Evolutionary conservation across 208 protist species (phyloP), one percentile per base, ranked within the genome.

Genomic region (Crithidia mellificae): DNA sequence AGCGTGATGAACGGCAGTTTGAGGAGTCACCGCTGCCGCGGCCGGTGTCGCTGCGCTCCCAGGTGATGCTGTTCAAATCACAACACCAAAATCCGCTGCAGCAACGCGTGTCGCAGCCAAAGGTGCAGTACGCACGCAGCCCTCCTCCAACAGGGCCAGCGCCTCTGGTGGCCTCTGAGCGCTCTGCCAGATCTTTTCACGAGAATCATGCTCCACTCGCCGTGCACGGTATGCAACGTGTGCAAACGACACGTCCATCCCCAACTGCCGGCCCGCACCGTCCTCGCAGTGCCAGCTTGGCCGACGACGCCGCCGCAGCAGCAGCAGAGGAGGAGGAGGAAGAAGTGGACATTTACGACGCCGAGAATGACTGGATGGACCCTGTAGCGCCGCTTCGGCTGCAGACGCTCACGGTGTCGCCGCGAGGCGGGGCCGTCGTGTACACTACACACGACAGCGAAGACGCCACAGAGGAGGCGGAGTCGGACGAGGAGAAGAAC

Each of bases 1-100:
- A 58, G 27, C 43, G 43, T 47, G 19, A 17, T 47, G 44, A 25
- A 8, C 22, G 58, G 66, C n/a, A n/a, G n/a, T n/a, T n/a, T n/a
- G n/a, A n/a, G 17, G 49, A 55, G 25, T 88, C 84, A 12, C 79
- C 81, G 19, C 65, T 90, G 25, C 87, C 87, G 15, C 81, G 81
- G 3, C 87, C 87, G 2, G 87, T 93, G 2, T 77, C 87, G 19
- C 72, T 93, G 46, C 72, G 71, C 38, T 88, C 87, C 7, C 84
- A 87, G 49, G 71, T 90, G 7, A n/a, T 46, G 17, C 47, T 71
- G 30, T n/a, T n/a, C n/a, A n/a, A n/a, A n/a, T n/a, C n/a, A n/a
- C n/a, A n/a, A n/a, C n/a, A n/a, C n/a, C n/a, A n/a, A n/a, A n/a
- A n/a, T n/a, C n/a, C n/a, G n/a, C 44, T 6, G 29, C 53, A 55